Base-by-base conservation (phyloP, 1,139 yeast species). In the Suhomyces anneliseae region DNA sequence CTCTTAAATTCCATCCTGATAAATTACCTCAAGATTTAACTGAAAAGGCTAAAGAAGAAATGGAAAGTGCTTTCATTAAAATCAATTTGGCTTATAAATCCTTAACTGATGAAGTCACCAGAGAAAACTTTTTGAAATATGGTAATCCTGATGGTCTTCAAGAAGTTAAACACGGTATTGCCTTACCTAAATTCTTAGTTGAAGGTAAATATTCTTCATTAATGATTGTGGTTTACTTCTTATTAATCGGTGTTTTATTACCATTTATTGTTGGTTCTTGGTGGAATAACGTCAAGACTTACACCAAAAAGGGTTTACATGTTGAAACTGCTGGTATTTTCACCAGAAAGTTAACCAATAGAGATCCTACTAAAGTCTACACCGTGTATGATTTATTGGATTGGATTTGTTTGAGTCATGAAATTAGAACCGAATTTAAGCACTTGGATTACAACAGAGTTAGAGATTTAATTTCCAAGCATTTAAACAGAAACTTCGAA, bases 131-230 rank as follows among this genome's bases (percentile, higher is more conserved):
- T 64, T 72, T 86, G 61, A 85, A 82, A 59, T 93, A 85, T 61
- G 99, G 99, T 40, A 96, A 95, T 64, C 99, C 99, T 7, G 99
- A 95, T 69, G 99, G 99, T 36, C 97, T 96, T 42, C 97, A 90
- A 66, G 89, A 89, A 40, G 78, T 87, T n/a, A 74, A 86, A n/a
- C 97, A 90, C 64, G 99, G 99, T 48, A 90, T 95, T 66, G 99
- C 98, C 0, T 72, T 95, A 56, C 99, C 99, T 36, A 85, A 87
- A 64, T 90, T 90, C 68, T 76, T 95, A 57, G 90, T 95, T 38
- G 97, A 90, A 56, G 93, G 96, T 33, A 78, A 82, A 50, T 86
- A 87, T 38, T 85, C 95, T 6, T 81, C 86, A 2, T 59, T 87
- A 38, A 76, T 88, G 56, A 81, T 86, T 27, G 66, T 81, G 7